phyloP scores from a whole-genome alignment of 202 grass and related monocot species.

The Panicum virgatum region DNA sequence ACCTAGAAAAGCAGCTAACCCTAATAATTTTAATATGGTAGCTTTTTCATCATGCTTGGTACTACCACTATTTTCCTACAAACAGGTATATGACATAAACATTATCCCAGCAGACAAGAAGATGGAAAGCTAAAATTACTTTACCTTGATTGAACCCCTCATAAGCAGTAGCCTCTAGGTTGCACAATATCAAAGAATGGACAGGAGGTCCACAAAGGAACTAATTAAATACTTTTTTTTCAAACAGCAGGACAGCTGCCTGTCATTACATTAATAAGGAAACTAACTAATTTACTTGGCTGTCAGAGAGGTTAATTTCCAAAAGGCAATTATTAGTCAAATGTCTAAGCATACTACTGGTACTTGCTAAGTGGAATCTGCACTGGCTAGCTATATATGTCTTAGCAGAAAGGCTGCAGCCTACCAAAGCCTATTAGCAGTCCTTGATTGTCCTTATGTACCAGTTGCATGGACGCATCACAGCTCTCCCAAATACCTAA shows the following conservation, averaged over 20 bases:
- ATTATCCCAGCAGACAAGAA: background rate
- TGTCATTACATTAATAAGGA: background rate
- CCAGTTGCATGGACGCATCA: constrained; percentile 19
- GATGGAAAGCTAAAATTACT: background rate
- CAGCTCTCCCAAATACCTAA: constrained; percentile 32
- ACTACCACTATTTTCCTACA: background rate
- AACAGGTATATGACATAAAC: background rate
- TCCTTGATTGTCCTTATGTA: constrained; percentile 36
- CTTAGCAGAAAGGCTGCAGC: constrained; percentile 48
- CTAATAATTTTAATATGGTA: background rate
- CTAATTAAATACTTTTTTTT: background rate
- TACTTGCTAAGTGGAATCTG: constrained; percentile 25
- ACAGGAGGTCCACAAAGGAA: constrained; percentile 13
- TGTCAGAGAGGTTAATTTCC: background rate
- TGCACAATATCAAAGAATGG: constrained; percentile 11
- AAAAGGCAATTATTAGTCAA: constrained; percentile 19
- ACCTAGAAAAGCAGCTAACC: background rate
- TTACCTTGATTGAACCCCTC: background rate
- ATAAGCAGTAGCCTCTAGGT: background rate
- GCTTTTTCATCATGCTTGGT: background rate
- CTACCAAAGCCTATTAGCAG: constrained; percentile 28
- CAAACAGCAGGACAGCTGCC: background rate
- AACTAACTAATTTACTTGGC: background rate
- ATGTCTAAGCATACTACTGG: constrained; percentile 30
- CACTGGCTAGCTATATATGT: background rate